These are phyloP conservation scores for Laguncularia racemosa DNA, from an alignment of 345 rosid genomes.

Conservation along the genomic window DNA sequence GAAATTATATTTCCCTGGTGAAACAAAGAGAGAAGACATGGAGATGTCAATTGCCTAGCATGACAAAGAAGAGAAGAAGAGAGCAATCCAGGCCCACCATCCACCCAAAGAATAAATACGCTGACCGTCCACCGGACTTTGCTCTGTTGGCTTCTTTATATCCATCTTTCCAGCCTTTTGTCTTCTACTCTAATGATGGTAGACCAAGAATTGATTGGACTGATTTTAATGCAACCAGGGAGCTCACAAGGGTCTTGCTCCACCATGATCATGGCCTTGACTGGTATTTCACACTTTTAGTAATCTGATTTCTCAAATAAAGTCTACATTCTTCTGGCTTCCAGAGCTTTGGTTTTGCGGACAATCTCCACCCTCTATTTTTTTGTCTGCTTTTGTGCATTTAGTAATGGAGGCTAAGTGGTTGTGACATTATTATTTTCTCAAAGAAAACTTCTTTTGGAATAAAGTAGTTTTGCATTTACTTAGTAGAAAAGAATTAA, in stretches of 20 bases:
- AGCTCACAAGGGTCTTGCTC: conserved; percentile 78
- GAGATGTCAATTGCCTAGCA: conserved; percentile 21
- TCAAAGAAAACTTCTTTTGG: too few relatives aligned
- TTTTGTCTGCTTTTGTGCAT: background rate
- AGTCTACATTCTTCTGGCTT: too few relatives aligned
- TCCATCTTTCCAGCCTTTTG: conserved; percentile 63
- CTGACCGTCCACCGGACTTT: conserved; percentile 77
- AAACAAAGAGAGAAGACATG: too few relatives aligned
- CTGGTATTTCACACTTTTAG: conserved; percentile 29
- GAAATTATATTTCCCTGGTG: too few relatives aligned
- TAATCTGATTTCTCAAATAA: too few relatives aligned
- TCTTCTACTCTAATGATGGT: conserved; percentile 51
- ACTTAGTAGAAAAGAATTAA: too few relatives aligned
- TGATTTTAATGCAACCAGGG: conserved; percentile 77
- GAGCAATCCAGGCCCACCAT: conserved; percentile 38
- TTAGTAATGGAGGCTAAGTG: too few relatives aligned
- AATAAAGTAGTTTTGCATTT: too few relatives aligned
- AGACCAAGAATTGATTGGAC: conserved; percentile 84
- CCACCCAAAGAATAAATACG: conserved; percentile 59
- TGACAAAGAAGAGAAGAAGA: conserved; percentile 54
- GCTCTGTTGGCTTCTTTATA: conserved; percentile 60
- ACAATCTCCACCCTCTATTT: background rate
- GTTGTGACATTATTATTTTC: too few relatives aligned
- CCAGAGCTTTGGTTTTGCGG: background rate
- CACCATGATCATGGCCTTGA: conserved; percentile 59